These are phyloP conservation scores for Candida sanyaensis DNA, from an alignment of 1,139 yeast species.

Conservation along the genomic window DNA sequence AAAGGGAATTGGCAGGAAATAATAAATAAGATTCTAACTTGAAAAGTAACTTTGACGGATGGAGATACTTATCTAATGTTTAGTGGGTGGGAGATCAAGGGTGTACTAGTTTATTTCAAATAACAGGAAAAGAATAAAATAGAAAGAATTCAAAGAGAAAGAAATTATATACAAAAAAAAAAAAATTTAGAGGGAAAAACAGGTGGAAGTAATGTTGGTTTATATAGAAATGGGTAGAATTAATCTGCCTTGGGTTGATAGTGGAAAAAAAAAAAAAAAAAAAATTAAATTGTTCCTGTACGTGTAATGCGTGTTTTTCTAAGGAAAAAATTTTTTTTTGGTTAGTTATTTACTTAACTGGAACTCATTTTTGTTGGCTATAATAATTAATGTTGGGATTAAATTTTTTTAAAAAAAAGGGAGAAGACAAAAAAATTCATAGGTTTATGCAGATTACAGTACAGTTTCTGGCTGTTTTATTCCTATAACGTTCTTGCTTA, in stretches of 20 bases:
- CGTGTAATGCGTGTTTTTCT: no score
- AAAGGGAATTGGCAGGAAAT: background rate
- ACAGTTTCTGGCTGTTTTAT: no score
- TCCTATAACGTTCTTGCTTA: no score
- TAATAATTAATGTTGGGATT: conserved; percentile 1
- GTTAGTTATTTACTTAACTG: no score
- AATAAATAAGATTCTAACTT: background rate
- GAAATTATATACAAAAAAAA: background rate
- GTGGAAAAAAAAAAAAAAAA: no score
- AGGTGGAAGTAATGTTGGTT: background rate
- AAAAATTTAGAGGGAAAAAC: background rate
- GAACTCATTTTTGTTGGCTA: background rate
- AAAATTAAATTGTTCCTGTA: no score
- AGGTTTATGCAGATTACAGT: no score
- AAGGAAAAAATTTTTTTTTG: no score
- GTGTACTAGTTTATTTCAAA: background rate
- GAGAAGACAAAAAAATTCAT: no score
- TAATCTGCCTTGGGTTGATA: no score
- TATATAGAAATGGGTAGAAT: background rate
- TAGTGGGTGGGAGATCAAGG: background rate
- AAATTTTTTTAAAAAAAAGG: no score
- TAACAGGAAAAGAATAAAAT: background rate
- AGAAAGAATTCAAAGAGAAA: background rate
- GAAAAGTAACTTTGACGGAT: background rate
- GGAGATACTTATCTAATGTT: background rate